Evolutionary conservation across 371 early-diverging fungal species (phyloP).

Genomic region (Lichtheimia ornata): DNA sequence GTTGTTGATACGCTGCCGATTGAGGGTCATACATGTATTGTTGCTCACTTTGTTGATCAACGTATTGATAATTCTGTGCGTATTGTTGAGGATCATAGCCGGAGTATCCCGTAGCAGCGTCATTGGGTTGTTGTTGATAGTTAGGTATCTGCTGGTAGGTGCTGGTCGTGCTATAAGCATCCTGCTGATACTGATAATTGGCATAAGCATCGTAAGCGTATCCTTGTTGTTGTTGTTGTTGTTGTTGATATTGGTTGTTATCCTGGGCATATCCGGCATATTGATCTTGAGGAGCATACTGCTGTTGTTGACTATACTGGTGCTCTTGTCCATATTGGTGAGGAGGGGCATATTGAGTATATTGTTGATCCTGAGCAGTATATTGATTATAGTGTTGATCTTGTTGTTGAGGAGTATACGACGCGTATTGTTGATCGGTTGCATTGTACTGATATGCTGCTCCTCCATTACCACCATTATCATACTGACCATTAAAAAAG

Average conservation of each 20-base stretch:
- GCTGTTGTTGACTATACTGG: constrained; percentile 21
- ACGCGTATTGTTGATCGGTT: too few relatives aligned
- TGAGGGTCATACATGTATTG: constrained; percentile 8
- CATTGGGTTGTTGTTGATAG: constrained; percentile 2
- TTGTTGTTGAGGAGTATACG: constrained; percentile 13
- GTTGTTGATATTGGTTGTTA: constrained; percentile 11
- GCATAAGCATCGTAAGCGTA: constrained; percentile 7
- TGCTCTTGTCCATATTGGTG: constrained; percentile 5
- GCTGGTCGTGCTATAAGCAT: not conserved
- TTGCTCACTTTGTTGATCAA: too few relatives aligned
- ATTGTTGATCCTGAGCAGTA: constrained; percentile 19
- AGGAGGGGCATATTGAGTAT: constrained; percentile 16
- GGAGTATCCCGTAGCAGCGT: not conserved
- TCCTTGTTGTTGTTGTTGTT: constrained; percentile 10
- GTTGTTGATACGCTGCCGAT: not conserved
- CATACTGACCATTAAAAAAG: constrained; percentile 15
- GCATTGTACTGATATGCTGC: constrained; percentile 1
- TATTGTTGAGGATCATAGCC: constrained; percentile 16
- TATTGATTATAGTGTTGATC: constrained; percentile 3
- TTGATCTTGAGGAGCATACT: constrained; percentile 26
- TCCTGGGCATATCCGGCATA: not conserved
- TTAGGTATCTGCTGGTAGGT: constrained; percentile 10
- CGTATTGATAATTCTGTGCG: not conserved
- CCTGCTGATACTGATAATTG: constrained; percentile 15
- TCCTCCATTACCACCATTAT: constrained; percentile 1